Base-by-base conservation (phyloP, 805 yeast species). In the Yamadazyma sp. region DNA sequence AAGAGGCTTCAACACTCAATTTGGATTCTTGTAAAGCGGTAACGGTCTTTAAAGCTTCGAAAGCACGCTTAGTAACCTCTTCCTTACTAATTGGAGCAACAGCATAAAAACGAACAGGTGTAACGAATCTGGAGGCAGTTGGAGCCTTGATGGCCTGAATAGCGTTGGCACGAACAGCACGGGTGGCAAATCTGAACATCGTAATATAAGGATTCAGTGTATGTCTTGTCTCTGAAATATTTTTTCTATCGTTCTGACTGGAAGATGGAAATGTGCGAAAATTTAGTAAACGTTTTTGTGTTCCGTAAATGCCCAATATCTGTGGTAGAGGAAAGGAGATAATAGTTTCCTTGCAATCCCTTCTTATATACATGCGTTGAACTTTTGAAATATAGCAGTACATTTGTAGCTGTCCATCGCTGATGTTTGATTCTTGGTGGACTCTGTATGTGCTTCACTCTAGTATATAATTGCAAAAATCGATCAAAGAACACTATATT, bases 11-110 rank as follows among this genome's bases (percentile, higher is more conserved):
- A 50, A 62, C 59, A 24, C 68, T 39, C 37, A 68, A 56, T 43
- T 60, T 64, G 35, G 72, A 64, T 47, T 68, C 73, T 50, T 68
- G 72, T 51, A 68, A 64, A 35, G 73, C 67, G 31, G 71, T 67
- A 40, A 70, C 73, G 34, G 77, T 65, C 46, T 77, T 75, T 64
- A 82, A 81, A 40, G 93, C 95, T 54, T 84, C 86, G 45, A 83
- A 68, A 38, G 93, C 84, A 67, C 97, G 80, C 47, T 77, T 72
- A 50, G 88, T 77, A 48, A 90, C 90, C 59, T 87, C 96, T 27
- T 81, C 84, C 59, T 80, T 78, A 44, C 83, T 70, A 52, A 89
- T 67, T 32, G 82, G 75, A 22, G 85, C 75, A 38, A 73, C 80
- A 37, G 84, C 76, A 67, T 82, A 82, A 56, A 75, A 65, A 51